Percentiles rank a stretch among this genome's conserved stretches.
These are phyloP conservation scores for Lentinula edodes DNA, from an alignment of 768 basidiomycete species.

Conservation along the genomic window DNA sequence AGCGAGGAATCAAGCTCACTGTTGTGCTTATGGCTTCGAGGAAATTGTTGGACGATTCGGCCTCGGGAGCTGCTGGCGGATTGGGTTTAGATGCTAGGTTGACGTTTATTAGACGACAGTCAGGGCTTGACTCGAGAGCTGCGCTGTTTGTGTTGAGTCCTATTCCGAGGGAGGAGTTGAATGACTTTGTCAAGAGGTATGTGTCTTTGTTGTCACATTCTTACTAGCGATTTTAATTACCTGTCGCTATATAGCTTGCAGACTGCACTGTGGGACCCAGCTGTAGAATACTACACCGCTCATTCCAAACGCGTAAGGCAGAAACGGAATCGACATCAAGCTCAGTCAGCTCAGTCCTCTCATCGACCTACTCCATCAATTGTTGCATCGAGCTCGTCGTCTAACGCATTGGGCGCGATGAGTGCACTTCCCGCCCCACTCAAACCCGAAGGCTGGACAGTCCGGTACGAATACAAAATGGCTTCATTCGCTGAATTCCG, in stretches of 20 bases:
- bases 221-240: neutral
- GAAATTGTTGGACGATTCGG: conserved; percentile 69
- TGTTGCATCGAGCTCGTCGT: neutral
- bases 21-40: conserved; percentile 91
- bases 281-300: conserved; percentile 87
- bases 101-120: conserved; percentile 82
- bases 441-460: conserved; percentile 88
- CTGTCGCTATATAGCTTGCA: conserved; percentile 53
- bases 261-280: conserved; percentile 82
- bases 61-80: neutral
- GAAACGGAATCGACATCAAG: conserved; percentile 80
- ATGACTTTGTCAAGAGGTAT: conserved; percentile 84
- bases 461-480: conserved; percentile 97
- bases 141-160: conserved; percentile 94
- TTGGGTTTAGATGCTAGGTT: conserved; percentile 58
- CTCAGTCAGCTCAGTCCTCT: conserved; percentile 26
- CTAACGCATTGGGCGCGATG: neutral
- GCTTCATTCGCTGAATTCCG: conserved; percentile 95
- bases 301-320: conserved; percentile 90
- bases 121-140: conserved; percentile 85
- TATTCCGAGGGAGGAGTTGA: conserved; percentile 77
- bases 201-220: neutral
- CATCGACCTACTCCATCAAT: neutral
- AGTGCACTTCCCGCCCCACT: conserved; percentile 22
- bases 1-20: conserved; percentile 90